phyloP scores from a whole-genome alignment of 1,284 basidiomycete genomes.

The Anthracocystis walkeri region DNA sequence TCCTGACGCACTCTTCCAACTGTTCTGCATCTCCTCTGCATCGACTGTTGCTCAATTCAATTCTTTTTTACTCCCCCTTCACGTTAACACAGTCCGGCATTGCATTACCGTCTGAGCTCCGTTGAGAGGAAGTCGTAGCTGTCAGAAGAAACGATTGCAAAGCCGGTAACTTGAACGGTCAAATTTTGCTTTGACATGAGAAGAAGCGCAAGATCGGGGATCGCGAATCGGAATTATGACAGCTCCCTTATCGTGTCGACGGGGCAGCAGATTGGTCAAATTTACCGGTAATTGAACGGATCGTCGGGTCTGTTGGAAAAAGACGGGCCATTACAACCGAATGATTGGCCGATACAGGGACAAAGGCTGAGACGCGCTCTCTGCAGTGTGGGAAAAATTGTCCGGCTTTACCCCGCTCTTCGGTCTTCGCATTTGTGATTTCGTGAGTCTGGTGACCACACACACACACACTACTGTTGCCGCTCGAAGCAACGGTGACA shows the following conservation, averaged over 20 bases:
- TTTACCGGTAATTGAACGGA: constrained; percentile 3
- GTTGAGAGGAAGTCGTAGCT: neutral
- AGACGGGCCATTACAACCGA: constrained; percentile 31
- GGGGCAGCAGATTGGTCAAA: neutral
- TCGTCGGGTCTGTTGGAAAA: constrained; percentile 2
- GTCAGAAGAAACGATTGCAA: neutral
- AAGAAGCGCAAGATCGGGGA: neutral
- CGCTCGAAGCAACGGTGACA: neutral
- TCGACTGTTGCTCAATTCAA: neutral
- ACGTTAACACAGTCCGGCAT: neutral
- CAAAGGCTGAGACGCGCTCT: neutral
- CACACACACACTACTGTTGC: neutral
- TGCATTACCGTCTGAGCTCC: neutral
- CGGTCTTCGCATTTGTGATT: too few relatives aligned
- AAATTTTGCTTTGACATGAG: neutral
- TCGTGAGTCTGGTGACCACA: neutral
- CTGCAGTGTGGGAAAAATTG: neutral
- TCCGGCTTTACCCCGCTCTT: constrained; percentile 17
- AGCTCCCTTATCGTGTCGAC: constrained; percentile 2
- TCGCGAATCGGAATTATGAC: constrained; percentile 5
- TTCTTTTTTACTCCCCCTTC: neutral
- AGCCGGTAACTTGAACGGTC: constrained; percentile 4
- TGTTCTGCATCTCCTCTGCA: constrained; percentile 1
- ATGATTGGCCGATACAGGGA: constrained; percentile 9
- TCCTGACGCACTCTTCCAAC: constrained; percentile 1